Percentiles rank a stretch among this genome's conserved stretches.
Conservation (phyloP, 164 flowering plant genomes). For the Protea cynaroides region DNA sequence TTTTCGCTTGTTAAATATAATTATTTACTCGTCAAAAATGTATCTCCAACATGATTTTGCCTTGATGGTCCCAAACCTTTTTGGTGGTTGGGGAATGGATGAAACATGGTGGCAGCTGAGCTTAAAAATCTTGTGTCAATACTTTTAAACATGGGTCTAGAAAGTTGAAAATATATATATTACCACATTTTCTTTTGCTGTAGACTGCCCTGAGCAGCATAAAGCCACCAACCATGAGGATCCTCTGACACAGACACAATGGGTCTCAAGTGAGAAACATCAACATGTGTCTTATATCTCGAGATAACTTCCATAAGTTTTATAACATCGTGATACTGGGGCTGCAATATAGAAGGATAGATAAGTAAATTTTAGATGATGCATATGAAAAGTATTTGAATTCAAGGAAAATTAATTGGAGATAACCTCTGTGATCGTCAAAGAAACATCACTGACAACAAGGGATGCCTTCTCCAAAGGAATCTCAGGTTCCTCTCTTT, state of each 20-base stretch:
- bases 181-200: slow-evolving; percentile 92
- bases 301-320: slow-evolving; percentile 85
- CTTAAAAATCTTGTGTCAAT: too few species aligned
- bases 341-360: slow-evolving; percentile 34
- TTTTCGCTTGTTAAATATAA: too few species aligned
- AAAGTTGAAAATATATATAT: not conserved
- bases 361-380: not conserved
- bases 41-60: too few species aligned
- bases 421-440: slow-evolving; percentile 81
- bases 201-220: slow-evolving; percentile 75
- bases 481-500: slow-evolving; percentile 70
- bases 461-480: slow-evolving; percentile 93
- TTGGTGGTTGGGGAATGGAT: too few species aligned
- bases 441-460: slow-evolving; percentile 66
- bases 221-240: slow-evolving; percentile 83
- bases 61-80: too few species aligned
- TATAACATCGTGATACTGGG: slow-evolving; percentile 91
- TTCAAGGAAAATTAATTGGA: not conserved
- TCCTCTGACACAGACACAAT: slow-evolving; percentile 45
- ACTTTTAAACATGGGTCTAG: too few species aligned
- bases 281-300: slow-evolving; percentile 68
- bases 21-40: too few species aligned
- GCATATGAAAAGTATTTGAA: not conserved
- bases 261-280: slow-evolving; percentile 89
- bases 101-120: too few species aligned